Evolutionary conservation across 225 moss, liverwort and hornwort genomes (phyloP).

Genomic region (Marchantia polymorpha): DNA sequence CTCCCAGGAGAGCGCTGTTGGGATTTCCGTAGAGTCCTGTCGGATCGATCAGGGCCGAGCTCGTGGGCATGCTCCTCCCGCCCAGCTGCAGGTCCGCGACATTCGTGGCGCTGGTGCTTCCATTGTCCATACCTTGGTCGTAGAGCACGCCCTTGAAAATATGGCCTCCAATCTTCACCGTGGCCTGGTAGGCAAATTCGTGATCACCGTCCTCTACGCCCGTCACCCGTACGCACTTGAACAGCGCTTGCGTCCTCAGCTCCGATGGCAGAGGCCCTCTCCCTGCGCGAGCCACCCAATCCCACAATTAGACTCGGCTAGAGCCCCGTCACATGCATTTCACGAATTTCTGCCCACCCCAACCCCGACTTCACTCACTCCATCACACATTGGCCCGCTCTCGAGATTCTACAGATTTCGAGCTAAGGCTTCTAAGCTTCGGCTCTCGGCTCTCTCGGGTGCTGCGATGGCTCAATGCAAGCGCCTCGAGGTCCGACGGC

Average conservation of each 20-base stretch:
- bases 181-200: conserved; percentile 87
- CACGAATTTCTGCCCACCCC: neutral
- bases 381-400: neutral
- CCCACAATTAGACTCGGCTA: neutral
- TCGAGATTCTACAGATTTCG: neutral
- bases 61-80: conserved; percentile 60
- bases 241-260: conserved; percentile 78
- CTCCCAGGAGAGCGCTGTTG: conserved; percentile 76
- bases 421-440: neutral
- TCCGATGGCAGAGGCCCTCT: conserved; percentile 72
- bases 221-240: conserved; percentile 87
- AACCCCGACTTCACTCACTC: neutral
- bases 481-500: neutral
- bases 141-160: conserved; percentile 87
- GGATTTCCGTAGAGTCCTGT: conserved; percentile 76
- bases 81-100: conserved; percentile 91
- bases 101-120: conserved; percentile 56
- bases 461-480: no score
- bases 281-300: conserved; percentile 31
- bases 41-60: conserved; percentile 81
- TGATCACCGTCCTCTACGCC: conserved; percentile 89
- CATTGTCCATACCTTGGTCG: conserved; percentile 75
- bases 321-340: neutral
- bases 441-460: neutral
- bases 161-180: conserved; percentile 92